Conservation (phyloP, 371 early-diverging fungal species). For the Rhizopus stolonifer region DNA sequence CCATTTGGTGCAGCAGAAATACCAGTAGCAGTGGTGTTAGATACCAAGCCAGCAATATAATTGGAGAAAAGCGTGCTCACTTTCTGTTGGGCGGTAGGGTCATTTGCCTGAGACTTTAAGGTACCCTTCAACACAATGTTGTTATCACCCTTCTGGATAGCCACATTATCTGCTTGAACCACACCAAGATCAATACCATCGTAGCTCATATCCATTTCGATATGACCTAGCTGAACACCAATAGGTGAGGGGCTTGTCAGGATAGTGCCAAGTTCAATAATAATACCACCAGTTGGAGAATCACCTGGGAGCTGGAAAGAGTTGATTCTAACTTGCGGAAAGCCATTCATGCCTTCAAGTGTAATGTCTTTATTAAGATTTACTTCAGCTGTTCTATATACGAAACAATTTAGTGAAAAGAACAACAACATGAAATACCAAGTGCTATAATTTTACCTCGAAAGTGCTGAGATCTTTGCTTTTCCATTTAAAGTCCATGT, state of each 20-base stretch:
- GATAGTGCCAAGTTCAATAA: slow-evolving; percentile 47
- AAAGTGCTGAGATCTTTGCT: slow-evolving; percentile 49
- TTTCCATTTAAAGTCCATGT: slow-evolving; percentile 51
- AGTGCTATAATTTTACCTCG: slow-evolving; percentile 24
- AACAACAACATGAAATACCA: slow-evolving; percentile 5
- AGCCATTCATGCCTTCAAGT: slow-evolving; percentile 46
- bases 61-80: slow-evolving; percentile 49
- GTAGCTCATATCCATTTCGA: slow-evolving; percentile 44
- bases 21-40: slow-evolving; percentile 50
- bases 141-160: slow-evolving; percentile 42
- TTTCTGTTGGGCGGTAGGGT: slow-evolving; percentile 34
- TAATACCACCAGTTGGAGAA: slow-evolving; percentile 54
- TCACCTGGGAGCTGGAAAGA: slow-evolving; percentile 54
- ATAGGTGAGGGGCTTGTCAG: slow-evolving; percentile 58
- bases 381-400: slow-evolving; percentile 32
- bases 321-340: slow-evolving; percentile 50
- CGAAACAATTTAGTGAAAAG: slow-evolving; percentile 42
- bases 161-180: slow-evolving; percentile 42
- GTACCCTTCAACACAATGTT: slow-evolving; percentile 50
- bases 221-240: slow-evolving; percentile 53
- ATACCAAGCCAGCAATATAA: slow-evolving; percentile 46
- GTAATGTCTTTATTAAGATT: slow-evolving; percentile 27
- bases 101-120: slow-evolving; percentile 40
- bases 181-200: slow-evolving; percentile 47
- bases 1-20: slow-evolving; percentile 56